Conservation (phyloP, 2,329 filamentous ascomycete species). For the Exophiala aquamarina region DNA sequence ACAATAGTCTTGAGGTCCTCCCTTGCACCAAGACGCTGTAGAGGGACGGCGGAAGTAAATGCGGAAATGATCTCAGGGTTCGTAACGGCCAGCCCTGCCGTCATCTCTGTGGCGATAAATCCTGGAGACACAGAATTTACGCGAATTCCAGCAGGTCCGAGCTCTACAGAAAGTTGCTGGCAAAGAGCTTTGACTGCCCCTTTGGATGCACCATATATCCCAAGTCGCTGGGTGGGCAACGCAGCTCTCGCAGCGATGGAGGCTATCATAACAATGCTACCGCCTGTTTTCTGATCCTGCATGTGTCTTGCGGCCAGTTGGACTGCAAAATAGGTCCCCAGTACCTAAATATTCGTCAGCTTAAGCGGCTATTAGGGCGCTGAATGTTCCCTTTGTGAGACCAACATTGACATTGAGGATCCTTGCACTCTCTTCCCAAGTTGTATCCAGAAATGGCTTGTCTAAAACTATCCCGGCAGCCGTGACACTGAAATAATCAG, state of each 20-base stretch:
- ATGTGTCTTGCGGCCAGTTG: constrained; percentile 53
- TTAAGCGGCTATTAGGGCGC: constrained; percentile 7
- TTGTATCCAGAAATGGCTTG: constrained; percentile 47
- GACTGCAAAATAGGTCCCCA: constrained; percentile 47
- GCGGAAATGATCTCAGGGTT: constrained; percentile 17
- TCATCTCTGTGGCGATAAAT: constrained; percentile 46
- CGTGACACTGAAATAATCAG: constrained; percentile 8
- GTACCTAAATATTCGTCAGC: constrained; percentile 45
- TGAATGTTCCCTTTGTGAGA: constrained; percentile 41
- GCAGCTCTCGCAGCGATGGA: constrained; percentile 20
- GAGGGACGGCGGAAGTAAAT: constrained; percentile 14
- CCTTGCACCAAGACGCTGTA: constrained; percentile 35
- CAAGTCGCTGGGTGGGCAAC: constrained; percentile 34
- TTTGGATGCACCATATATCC: constrained; percentile 39
- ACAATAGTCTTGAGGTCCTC: constrained; percentile 42
- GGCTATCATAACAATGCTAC: constrained; percentile 27
- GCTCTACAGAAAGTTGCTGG: constrained; percentile 47
- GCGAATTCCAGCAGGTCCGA: constrained; percentile 47
- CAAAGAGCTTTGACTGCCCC: constrained; percentile 43
- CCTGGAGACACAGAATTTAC: constrained; percentile 50
- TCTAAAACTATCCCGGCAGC: constrained; percentile 42
- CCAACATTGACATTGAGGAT: constrained; percentile 48
- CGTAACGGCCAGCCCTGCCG: constrained; percentile 39
- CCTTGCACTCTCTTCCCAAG: constrained; percentile 42
- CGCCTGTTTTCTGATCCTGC: constrained; percentile 48